Conservation (phyloP, 345 rosid species). For the Kandelia obovata region DNA sequence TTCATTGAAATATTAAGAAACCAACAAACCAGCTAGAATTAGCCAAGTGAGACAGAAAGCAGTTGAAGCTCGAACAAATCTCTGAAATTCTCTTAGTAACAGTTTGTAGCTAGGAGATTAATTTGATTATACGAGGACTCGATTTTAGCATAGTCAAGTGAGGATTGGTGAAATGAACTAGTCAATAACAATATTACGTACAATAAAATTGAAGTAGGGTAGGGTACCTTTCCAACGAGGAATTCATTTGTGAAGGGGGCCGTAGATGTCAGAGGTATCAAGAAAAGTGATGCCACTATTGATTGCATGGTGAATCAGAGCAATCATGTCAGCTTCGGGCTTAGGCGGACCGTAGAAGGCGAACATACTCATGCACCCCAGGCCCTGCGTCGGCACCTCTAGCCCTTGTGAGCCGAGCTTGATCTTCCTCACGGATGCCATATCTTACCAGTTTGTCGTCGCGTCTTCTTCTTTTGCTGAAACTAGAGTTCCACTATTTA, state of each 20-base stretch:
- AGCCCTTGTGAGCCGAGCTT: conserved; percentile 51
- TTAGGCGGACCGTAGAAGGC: conserved; percentile 44
- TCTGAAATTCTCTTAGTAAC: no score
- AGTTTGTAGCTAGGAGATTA: no score
- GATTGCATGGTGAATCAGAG: conserved; percentile 49
- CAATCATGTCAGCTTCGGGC: conserved; percentile 48
- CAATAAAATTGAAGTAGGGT: background rate
- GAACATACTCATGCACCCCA: conserved; percentile 60
- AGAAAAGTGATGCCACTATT: conserved; percentile 46
- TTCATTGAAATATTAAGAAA: no score
- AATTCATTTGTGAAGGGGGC: conserved; percentile 51
- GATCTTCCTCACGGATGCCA: conserved; percentile 28
- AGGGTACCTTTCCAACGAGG: conserved; percentile 41
- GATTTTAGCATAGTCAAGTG: no score
- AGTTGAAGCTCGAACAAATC: no score
- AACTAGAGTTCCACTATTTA: no score
- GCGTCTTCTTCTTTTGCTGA: no score
- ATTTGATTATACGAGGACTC: no score
- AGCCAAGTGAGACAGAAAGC: no score
- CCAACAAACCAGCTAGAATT: no score
- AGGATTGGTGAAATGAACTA: no score
- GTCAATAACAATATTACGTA: no score
- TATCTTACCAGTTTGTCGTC: background rate
- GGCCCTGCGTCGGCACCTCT: conserved; percentile 51
- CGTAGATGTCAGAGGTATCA: conserved; percentile 52